Evolutionary conservation across 139 green algal genomes (phyloP), one percentile per base, ranked within the genome.

Genomic region (Tetraselmis chui): DNA sequence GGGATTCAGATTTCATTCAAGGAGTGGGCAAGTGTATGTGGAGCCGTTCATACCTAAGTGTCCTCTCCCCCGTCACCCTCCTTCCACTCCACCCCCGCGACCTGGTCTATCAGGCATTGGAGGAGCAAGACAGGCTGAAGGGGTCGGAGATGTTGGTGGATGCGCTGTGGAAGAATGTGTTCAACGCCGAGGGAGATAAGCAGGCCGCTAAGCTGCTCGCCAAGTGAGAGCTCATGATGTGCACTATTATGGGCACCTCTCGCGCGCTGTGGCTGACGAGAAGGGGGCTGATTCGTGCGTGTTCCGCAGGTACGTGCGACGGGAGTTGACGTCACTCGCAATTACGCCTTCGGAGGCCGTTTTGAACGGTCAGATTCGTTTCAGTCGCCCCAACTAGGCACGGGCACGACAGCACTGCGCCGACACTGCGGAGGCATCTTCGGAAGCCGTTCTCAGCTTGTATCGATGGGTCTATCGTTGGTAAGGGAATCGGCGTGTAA

Each of bases 281-380:
- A n/a, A n/a, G n/a, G n/a, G n/a, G n/a, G n/a, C n/a, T 67, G 11
- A 67, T 67, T 67, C 45, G 18, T 18, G 45, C 18, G 45, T 67
- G 45, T 67, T 67, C 45, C 18, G 45, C 45, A 67, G 45, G 45
- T 59, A 30, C 2, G 26, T 25, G 24, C 32, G 59, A 29, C 84
- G 89, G 78, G 89, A 93, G 59, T 59, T 93, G 31, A 85, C 87
- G 2, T 93, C 86, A 80, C 59, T 93, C 27, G 25, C 79, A 1
- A 83, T 87, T 79, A 93, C 89, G 0, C 29, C 59, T 1, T 83
- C 79, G 59, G 76, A 81, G 1, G 75, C 79, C 2, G 75, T 93
- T 29, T 75, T 93, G 58, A 11, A n/a, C 25, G 89, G 89, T 26
- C 82, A 84, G 22, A 31, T 93, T 2, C 80, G 78, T 25, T 92